phyloP scores from a whole-genome alignment of 805 yeast species.

The Saccharomycopsis sp. region DNA sequence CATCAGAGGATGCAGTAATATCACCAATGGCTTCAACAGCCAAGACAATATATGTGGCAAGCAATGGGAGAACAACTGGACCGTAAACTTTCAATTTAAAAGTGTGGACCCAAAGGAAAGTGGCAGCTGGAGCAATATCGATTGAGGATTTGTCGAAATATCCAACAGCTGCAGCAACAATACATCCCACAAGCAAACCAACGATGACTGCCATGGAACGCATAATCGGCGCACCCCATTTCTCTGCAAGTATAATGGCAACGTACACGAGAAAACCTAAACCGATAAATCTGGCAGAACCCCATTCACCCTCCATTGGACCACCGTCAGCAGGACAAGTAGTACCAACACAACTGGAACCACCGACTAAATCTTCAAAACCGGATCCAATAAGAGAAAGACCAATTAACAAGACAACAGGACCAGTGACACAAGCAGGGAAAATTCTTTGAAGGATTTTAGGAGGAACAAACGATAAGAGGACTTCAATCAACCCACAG shows the following conservation, averaged over 20 bases:
- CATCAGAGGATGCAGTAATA: conserved; percentile 90
- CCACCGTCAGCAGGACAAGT: conserved; percentile 45
- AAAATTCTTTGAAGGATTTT: conserved; percentile 60
- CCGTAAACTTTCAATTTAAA: conserved; percentile 73
- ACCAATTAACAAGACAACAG: conserved; percentile 84
- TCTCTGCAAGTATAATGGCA: conserved; percentile 69
- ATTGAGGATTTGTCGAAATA: conserved; percentile 59
- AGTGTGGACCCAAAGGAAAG: conserved; percentile 85
- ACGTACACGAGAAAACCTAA: conserved; percentile 78
- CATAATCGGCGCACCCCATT: conserved; percentile 92
- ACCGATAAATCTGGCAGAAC: conserved; percentile 81
- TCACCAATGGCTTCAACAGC: conserved; percentile 96
- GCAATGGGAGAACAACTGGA: conserved; percentile 77
- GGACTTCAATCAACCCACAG: conserved; percentile 70
- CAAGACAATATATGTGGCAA: conserved; percentile 74
- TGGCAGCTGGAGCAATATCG: conserved; percentile 69
- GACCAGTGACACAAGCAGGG: conserved; percentile 91
- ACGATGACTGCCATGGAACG: conserved; percentile 87
- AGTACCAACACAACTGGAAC: conserved; percentile 53
- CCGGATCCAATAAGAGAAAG: conserved; percentile 62
- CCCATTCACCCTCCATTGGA: conserved; percentile 63
- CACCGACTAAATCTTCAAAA: conserved; percentile 83
- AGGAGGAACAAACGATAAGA: conserved; percentile 74
- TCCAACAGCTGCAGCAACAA: conserved; percentile 86
- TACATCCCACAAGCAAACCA: conserved; percentile 82